Evolutionary conservation across 345 rosid genomes (phyloP).

Genomic region (Trapa incisa): DNA sequence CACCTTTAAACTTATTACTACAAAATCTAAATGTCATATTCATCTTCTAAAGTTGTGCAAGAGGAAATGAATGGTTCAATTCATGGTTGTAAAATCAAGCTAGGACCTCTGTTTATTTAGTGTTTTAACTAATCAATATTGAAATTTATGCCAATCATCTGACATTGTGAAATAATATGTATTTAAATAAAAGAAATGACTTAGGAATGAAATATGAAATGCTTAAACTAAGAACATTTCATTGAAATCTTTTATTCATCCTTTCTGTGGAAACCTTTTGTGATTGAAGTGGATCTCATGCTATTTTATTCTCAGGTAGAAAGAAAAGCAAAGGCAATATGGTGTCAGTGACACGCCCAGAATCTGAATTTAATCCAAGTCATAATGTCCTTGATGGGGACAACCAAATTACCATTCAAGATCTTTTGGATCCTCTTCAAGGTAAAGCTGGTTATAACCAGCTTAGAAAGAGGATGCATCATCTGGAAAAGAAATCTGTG

Average conservation of each 20-base stretch:
- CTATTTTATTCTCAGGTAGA: conserved; percentile 30
- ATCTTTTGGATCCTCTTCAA: conserved; percentile 55
- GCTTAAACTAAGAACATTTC: background rate
- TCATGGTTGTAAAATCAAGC: background rate
- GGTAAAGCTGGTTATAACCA: conserved; percentile 48
- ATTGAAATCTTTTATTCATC: background rate
- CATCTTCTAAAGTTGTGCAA: background rate
- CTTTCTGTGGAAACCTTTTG: background rate
- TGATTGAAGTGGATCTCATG: conserved; percentile 4
- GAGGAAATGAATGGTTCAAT: background rate
- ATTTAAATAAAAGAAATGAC: background rate
- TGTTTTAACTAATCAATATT: background rate
- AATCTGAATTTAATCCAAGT: conserved; percentile 81
- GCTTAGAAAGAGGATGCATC: conserved; percentile 39
- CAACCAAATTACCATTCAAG: conserved; percentile 42
- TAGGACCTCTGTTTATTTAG: background rate
- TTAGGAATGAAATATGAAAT: background rate
- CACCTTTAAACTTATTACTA: background rate
- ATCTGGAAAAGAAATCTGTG: conserved; percentile 34
- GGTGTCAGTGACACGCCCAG: conserved; percentile 67
- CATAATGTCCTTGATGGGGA: conserved; percentile 70
- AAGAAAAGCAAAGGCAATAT: conserved; percentile 38
- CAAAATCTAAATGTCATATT: background rate
- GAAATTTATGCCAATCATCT: background rate
- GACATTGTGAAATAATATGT: background rate